Percentiles rank a stretch among this genome's conserved stretches.
These are phyloP conservation scores for Termitomyces eurrhizus DNA, from an alignment of 768 basidiomycete species.

Conservation along the genomic window DNA sequence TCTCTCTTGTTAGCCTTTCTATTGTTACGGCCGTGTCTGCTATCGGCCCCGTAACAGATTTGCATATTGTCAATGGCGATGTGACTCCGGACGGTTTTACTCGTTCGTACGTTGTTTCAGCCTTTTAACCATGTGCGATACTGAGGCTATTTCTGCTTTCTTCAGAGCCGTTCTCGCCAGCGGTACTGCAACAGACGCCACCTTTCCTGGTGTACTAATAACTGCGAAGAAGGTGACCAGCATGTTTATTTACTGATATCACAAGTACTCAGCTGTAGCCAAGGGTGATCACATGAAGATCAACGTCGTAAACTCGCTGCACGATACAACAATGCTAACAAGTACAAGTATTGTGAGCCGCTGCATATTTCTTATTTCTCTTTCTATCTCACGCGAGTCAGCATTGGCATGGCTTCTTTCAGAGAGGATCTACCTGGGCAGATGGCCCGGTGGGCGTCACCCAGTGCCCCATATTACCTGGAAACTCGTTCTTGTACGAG, in stretches of 20 bases:
- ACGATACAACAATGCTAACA: conserved; percentile 2
- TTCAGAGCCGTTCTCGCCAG: background rate
- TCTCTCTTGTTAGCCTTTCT: background rate
- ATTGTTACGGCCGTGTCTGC: conserved; percentile 1
- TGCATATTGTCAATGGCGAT: background rate
- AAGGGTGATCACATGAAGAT: conserved; percentile 4
- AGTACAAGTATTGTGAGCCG: conserved; percentile 2
- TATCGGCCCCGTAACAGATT: background rate
- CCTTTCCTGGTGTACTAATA: background rate
- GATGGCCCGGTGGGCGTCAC: conserved; percentile 1
- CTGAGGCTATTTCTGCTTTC: background rate
- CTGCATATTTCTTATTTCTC: no score
- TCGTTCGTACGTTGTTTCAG: background rate
- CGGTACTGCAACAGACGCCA: background rate
- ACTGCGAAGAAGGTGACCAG: conserved; percentile 1
- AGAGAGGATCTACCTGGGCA: conserved; percentile 1
- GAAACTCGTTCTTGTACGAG: conserved; percentile 2
- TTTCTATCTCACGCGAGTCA: background rate
- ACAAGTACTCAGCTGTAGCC: background rate
- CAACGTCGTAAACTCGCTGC: background rate
- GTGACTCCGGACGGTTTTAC: background rate
- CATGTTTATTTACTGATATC: background rate
- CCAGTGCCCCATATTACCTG: conserved; percentile 5
- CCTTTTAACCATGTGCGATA: background rate
- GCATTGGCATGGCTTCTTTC: conserved; percentile 8